Percentiles rank a stretch among this genome's conserved stretches.
These are phyloP conservation scores for Irineochytrium annulatum DNA, from an alignment of 192 early-diverging fungal species.

Conservation along the genomic window DNA sequence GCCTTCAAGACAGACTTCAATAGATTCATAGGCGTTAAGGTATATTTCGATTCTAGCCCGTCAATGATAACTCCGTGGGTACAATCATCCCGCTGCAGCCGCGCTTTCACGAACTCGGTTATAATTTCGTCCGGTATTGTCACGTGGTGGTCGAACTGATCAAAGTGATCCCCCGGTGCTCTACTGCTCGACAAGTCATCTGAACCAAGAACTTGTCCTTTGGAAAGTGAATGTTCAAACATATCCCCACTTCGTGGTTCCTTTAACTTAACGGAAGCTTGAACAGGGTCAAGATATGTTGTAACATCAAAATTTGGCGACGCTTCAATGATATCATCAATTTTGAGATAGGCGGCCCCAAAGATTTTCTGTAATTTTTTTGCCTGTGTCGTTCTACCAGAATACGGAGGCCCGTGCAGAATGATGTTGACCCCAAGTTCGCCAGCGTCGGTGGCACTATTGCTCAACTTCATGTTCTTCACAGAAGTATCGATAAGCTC, in stretches of 20 bases:
- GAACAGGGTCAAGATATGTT: too few relatives aligned
- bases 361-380: constrained; percentile 27
- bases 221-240: not conserved
- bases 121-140: constrained; percentile 43
- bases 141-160: constrained; percentile 18
- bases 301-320: not conserved
- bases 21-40: constrained; percentile 19
- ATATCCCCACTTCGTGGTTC: not conserved
- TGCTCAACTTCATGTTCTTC: not conserved
- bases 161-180: constrained; percentile 19
- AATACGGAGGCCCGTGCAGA: constrained; percentile 52
- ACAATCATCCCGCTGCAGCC: constrained; percentile 38
- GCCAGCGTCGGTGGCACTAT: not conserved
- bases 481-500: constrained; percentile 34
- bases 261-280: too few relatives aligned
- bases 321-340: constrained; percentile 49
- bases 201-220: not conserved
- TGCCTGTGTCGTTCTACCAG: constrained; percentile 48
- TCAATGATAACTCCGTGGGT: constrained; percentile 48
- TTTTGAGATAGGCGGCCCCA: constrained; percentile 30
- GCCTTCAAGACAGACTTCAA: constrained; percentile 31
- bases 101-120: constrained; percentile 29
- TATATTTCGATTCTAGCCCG: constrained; percentile 50
- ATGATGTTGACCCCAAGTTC: constrained; percentile 25
- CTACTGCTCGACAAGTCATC: too few relatives aligned